Conservation (phyloP, 306 rosid genomes). For the Vigna angularis region DNA sequence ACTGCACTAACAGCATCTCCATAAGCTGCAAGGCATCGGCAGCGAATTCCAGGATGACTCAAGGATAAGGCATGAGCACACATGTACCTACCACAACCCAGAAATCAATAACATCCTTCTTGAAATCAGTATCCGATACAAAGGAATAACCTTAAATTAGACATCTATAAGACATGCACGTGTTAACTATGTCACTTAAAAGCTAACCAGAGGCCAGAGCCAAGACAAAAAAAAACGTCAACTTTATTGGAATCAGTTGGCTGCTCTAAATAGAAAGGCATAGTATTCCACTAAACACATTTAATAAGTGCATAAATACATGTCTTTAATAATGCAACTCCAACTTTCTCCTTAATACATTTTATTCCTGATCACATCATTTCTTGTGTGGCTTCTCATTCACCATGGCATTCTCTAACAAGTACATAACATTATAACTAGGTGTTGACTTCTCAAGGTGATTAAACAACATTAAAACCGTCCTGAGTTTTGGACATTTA, state of each 20-base stretch:
- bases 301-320: neutral
- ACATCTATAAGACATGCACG: conserved; percentile 23
- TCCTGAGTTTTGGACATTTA: neutral
- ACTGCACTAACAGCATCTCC: conserved; percentile 99
- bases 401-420: neutral
- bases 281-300: conserved; percentile 13
- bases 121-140: conserved; percentile 29
- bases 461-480: neutral
- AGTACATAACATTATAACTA: conserved; percentile 22
- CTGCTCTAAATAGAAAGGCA: conserved; percentile 5
- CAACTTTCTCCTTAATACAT: conserved; percentile 15
- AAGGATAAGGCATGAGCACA: conserved; percentile 95
- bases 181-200: neutral
- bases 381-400: conserved; percentile 20
- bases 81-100: conserved; percentile 79
- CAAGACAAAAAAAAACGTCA: conserved; percentile 26
- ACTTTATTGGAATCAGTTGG: conserved; percentile 23
- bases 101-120: conserved; percentile 38
- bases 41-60: conserved; percentile 97
- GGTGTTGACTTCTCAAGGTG: conserved; percentile 10
- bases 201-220: neutral
- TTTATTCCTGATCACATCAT: neutral
- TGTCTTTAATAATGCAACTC: neutral
- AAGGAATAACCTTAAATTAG: conserved; percentile 32
- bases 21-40: conserved; percentile 99